Evolutionary conservation across 2,329 filamentous ascomycete genomes (phyloP), one percentile per base, ranked within the genome.

Genomic region (Gaeumannomyces sp.): DNA sequence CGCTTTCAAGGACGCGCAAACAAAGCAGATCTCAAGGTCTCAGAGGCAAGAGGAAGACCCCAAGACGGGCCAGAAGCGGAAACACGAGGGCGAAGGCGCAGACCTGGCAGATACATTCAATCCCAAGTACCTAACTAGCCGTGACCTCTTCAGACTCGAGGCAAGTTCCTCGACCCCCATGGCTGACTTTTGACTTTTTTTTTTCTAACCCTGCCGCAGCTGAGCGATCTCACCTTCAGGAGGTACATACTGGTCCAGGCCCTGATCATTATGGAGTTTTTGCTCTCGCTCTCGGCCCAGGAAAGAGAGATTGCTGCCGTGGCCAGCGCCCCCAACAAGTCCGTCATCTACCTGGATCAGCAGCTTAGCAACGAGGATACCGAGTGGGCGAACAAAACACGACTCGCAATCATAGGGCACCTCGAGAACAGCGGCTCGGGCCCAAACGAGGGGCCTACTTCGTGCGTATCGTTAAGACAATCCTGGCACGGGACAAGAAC

Each of bases 101-200:
- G 88, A 89, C 67, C 79, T 88, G 62, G 83, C 87, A 29, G 89
- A 87, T 72, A 88, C 86, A 29, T 98, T 97, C 78, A 99, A 99
- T 72, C 94, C 96, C 1, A 99, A 98, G 74, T 99, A 99, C 74
- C 84, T 99, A 25, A 99, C 95, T n/a, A 98, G 93, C 75, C 86
- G 90, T 69, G 96, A 99, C 74, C 81, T 99, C 1, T 99, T 99
- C 76, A 92, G 96, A 71, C 85, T 99, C 60, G 95, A 99, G 84
- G 90, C 92, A 81, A 66, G 79, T 16, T 10, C 11, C 5, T 10
- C 7, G 38, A 25, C 25, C 19, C 27, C 64, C 62, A 50, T 35
- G 61, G 33, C 68, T 65, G 59, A 5, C 38, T 66, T 66, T 25
- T 61, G 64, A 28, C 64, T 11, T 14, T 14, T 58, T 62, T 62